These are phyloP conservation scores for Canariomyces notabilis DNA, from an alignment of 2,329 filamentous ascomycete species.

Conservation along the genomic window DNA sequence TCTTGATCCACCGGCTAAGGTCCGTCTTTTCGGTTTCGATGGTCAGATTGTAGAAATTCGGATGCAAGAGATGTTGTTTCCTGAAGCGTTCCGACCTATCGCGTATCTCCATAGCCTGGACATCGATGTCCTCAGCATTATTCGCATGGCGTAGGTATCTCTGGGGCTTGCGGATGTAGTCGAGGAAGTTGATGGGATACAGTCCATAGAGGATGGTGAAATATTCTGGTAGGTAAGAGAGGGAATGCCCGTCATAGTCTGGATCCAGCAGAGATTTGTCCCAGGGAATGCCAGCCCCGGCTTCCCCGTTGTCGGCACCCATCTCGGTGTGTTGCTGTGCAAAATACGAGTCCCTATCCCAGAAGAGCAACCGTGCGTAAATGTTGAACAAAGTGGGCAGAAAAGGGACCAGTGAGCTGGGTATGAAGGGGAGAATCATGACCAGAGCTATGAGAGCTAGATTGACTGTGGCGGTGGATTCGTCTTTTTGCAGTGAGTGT, in stretches of 20 bases:
- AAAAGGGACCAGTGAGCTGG: constrained; percentile 62
- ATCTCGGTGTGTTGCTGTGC: constrained; percentile 36
- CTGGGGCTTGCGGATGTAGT: constrained; percentile 77
- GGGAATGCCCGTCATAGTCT: constrained; percentile 56
- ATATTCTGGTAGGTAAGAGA: constrained; percentile 66
- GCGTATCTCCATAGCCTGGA: constrained; percentile 72
- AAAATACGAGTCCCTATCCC: constrained; percentile 54
- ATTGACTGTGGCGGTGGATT: constrained; percentile 71
- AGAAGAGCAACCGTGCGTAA: constrained; percentile 74
- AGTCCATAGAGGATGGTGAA: constrained; percentile 80
- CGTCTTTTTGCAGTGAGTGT: constrained; percentile 70
- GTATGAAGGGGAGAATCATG: constrained; percentile 80
- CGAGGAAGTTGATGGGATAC: constrained; percentile 82
- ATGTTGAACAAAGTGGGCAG: constrained; percentile 74
- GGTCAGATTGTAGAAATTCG: constrained; percentile 78
- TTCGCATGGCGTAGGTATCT: constrained; percentile 71
- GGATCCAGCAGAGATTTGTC: constrained; percentile 57
- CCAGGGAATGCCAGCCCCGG: constrained; percentile 47
- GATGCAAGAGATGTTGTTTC: constrained; percentile 68
- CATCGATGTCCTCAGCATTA: constrained; percentile 67
- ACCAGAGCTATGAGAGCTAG: constrained; percentile 68
- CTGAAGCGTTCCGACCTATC: constrained; percentile 71
- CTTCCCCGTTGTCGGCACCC: constrained; percentile 33
- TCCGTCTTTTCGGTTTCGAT: constrained; percentile 76
- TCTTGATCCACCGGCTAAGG: constrained; percentile 71